These are phyloP conservation scores for Suillus lakei DNA, from an alignment of 768 basidiomycete species.

Conservation along the genomic window DNA sequence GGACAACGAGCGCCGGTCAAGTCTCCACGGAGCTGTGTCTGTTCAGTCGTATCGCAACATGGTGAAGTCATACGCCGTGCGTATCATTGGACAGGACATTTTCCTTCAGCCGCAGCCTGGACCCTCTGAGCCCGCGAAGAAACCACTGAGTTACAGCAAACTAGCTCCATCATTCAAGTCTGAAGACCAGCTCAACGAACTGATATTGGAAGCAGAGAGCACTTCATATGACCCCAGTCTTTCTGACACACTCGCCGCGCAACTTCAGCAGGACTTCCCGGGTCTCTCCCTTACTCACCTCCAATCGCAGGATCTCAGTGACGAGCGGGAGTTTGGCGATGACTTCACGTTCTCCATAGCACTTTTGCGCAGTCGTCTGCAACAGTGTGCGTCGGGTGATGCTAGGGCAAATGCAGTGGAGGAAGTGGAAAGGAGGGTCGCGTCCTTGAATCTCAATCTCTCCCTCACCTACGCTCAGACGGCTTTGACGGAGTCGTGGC, in stretches of 20 bases:
- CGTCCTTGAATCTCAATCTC: slow-evolving; percentile 85
- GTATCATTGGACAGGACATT: slow-evolving; percentile 77
- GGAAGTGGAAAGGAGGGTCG: slow-evolving; percentile 59
- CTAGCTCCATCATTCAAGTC: slow-evolving; percentile 61
- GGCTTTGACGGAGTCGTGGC: slow-evolving; percentile 78
- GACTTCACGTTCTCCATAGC: slow-evolving; percentile 73
- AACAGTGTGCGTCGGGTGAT: slow-evolving; percentile 38
- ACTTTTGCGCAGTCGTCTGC: slow-evolving; percentile 64
- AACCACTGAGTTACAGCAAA: slow-evolving; percentile 63
- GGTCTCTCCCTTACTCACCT: slow-evolving; percentile 69
- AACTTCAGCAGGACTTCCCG: slow-evolving; percentile 56
- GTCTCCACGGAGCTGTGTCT: slow-evolving; percentile 63
- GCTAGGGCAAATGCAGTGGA: slow-evolving; percentile 51
- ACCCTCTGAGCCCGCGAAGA: slow-evolving; percentile 41
- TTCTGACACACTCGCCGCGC: slow-evolving; percentile 61
- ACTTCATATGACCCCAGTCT: slow-evolving; percentile 75
- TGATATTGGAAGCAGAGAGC: slow-evolving; percentile 69
- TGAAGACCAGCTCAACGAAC: slow-evolving; percentile 67
- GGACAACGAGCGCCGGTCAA: slow-evolving; percentile 47
- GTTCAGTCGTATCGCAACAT: slow-evolving; percentile 70
- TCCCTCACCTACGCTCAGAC: slow-evolving; percentile 83
- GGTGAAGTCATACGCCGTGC: slow-evolving; percentile 75
- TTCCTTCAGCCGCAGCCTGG: slow-evolving; percentile 56
- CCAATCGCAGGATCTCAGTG: slow-evolving; percentile 60
- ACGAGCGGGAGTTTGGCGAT: slow-evolving; percentile 80